A percentile compares a stretch with the other conserved stretches of the same genome.
Evolutionary conservation across 192 early-diverging fungal species (phyloP).

Genomic region (Powellomyces hirtus): DNA sequence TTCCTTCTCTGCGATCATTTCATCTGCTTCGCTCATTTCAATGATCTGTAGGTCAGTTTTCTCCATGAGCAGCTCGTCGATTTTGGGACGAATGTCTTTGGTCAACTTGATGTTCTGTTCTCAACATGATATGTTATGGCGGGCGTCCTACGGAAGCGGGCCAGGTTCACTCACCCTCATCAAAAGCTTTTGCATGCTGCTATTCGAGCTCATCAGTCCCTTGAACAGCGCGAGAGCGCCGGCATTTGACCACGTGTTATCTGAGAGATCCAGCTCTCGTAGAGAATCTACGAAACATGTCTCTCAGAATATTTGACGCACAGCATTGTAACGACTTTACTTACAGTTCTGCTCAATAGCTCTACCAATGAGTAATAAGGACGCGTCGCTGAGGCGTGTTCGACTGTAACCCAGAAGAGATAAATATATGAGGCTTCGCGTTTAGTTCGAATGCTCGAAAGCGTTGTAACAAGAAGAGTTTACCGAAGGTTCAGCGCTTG

Average conservation of each 20-base stretch:
- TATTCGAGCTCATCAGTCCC: conserved; percentile 30
- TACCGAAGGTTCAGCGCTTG: conserved; percentile 37
- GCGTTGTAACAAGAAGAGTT: neutral
- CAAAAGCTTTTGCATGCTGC: conserved; percentile 24
- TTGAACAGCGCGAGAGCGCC: conserved; percentile 45
- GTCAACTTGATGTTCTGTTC: conserved; percentile 37
- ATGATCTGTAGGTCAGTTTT: conserved; percentile 42
- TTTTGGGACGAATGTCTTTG: conserved; percentile 34
- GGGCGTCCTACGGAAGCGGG: neutral
- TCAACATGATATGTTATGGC: too few relatives aligned
- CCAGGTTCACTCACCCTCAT: conserved; percentile 22
- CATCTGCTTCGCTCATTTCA: conserved; percentile 25
- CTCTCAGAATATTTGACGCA: neutral
- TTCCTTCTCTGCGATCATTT: conserved; percentile 16
- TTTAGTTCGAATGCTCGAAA: too few relatives aligned
- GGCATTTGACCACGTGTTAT: conserved; percentile 42
- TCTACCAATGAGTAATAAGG: conserved; percentile 33
- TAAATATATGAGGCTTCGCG: too few relatives aligned
- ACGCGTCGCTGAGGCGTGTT: conserved; percentile 37
- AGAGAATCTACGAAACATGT: neutral
- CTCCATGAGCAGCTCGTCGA: conserved; percentile 46
- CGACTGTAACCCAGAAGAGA: conserved; percentile 34
- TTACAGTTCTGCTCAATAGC: conserved; percentile 47
- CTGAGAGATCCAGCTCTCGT: conserved; percentile 46
- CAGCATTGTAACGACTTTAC: neutral